Evolutionary conservation across 768 basidiomycete species (phyloP).

Genomic region (Postia placenta): DNA sequence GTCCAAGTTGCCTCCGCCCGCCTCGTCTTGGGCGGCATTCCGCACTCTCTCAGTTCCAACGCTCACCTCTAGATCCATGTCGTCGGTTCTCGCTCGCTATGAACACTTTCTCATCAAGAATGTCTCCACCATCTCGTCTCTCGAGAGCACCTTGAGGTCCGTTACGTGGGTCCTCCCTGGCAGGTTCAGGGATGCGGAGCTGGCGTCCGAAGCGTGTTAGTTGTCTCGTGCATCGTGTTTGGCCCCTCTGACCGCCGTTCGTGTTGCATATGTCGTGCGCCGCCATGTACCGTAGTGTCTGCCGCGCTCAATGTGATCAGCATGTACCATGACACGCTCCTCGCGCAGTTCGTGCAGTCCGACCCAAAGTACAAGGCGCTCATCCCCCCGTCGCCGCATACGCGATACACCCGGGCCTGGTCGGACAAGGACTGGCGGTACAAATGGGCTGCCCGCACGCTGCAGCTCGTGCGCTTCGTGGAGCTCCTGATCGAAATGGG

Average conservation of each 20-base stretch:
- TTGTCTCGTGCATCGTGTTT: conserved; percentile 24
- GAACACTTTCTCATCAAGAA: conserved; percentile 82
- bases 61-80: conserved; percentile 36
- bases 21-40: background rate
- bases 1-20: background rate
- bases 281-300: conserved; percentile 51
- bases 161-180: conserved; percentile 95
- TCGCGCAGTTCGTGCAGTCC: conserved; percentile 55
- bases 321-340: conserved; percentile 94
- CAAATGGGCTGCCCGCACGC: conserved; percentile 68
- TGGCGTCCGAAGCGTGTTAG: conserved; percentile 91
- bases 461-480: conserved; percentile 74
- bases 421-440: conserved; percentile 62
- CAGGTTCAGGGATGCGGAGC: conserved; percentile 94
- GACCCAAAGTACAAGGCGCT: conserved; percentile 71
- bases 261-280: conserved; percentile 8
- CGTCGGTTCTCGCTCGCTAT: conserved; percentile 62
- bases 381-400: conserved; percentile 70
- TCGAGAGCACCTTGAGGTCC: conserved; percentile 85
- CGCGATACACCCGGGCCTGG: conserved; percentile 90
- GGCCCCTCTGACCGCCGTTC: conserved; percentile 7
- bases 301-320: conserved; percentile 82
- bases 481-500: conserved; percentile 91
- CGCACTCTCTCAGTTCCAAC: background rate
- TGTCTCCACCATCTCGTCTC: conserved; percentile 75